Evolutionary conservation across 2,329 filamentous ascomycete species (phyloP).

Genomic region (Cladosporium sp.): DNA sequence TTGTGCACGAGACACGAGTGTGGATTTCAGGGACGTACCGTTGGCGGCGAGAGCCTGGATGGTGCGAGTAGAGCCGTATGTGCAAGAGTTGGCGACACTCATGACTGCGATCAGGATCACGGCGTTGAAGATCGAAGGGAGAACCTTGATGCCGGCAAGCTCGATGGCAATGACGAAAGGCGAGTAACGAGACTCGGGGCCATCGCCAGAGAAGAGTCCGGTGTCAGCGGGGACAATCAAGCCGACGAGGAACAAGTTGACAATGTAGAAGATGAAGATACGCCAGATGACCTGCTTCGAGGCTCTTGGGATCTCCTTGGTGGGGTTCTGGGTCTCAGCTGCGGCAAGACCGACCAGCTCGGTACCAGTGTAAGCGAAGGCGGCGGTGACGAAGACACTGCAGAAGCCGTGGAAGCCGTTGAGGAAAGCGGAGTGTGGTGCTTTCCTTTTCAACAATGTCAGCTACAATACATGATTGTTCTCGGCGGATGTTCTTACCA

Average conservation of each 20-base stretch:
- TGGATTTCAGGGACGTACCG: neutral
- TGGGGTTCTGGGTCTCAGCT: conserved; percentile 48
- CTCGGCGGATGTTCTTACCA: conserved; percentile 35
- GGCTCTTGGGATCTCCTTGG: conserved; percentile 37
- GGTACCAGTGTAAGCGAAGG: conserved; percentile 60
- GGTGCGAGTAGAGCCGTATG: conserved; percentile 66
- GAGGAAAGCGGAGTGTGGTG: conserved; percentile 33
- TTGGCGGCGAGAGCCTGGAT: conserved; percentile 68
- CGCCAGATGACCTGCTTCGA: conserved; percentile 30
- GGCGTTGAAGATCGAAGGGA: conserved; percentile 62
- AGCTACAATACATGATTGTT: neutral
- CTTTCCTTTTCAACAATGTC: neutral
- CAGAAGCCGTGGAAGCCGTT: conserved; percentile 63
- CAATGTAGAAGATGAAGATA: conserved; percentile 29
- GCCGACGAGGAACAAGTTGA: conserved; percentile 28
- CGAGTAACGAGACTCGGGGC: conserved; percentile 37
- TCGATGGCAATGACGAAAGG: conserved; percentile 63
- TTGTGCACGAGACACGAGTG: neutral
- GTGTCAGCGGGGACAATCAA: conserved; percentile 30
- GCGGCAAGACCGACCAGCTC: conserved; percentile 52
- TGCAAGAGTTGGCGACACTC: conserved; percentile 53
- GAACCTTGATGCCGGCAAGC: conserved; percentile 53
- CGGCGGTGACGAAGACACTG: conserved; percentile 59
- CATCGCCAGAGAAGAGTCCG: conserved; percentile 21
- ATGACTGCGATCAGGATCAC: conserved; percentile 58